Percentiles rank a stretch among this genome's conserved stretches.
These are phyloP conservation scores for Aspergillus biplanus DNA, from an alignment of 495 filamentous ascomycete genomes.

Conservation along the genomic window DNA sequence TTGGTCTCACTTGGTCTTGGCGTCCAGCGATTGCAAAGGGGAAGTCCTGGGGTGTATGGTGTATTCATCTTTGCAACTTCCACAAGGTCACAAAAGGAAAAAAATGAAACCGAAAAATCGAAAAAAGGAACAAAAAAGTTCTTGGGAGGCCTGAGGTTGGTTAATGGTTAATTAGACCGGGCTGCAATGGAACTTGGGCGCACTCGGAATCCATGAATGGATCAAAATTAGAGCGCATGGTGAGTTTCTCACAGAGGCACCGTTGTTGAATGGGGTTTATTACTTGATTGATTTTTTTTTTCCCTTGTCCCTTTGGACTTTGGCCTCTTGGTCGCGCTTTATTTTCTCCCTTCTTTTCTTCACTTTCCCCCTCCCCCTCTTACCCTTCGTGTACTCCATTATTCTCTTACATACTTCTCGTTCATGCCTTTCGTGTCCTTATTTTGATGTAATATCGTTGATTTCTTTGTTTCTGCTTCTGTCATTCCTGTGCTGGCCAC, in stretches of 20 bases:
- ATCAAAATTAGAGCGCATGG: slow-evolving; percentile 35
- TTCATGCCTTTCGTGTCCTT: slow-evolving; percentile 28
- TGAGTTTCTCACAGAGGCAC: slow-evolving; percentile 26
- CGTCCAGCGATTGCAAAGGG: slow-evolving; percentile 40
- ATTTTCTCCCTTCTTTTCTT: slow-evolving; percentile 15
- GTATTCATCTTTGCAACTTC: slow-evolving; percentile 22
- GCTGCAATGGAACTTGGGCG: slow-evolving; percentile 24
- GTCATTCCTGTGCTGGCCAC: slow-evolving; percentile 34
- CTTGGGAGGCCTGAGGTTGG: slow-evolving; percentile 14
- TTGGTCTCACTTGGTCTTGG: slow-evolving; percentile 37
- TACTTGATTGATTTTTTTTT: slow-evolving; percentile 9
- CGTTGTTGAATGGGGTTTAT: slow-evolving; percentile 25
- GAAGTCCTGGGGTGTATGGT: slow-evolving; percentile 29
- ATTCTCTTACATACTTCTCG: slow-evolving; percentile 24
- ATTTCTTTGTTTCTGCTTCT: slow-evolving; percentile 18
- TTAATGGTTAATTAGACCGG: slow-evolving; percentile 26
- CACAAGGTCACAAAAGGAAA: slow-evolving; percentile 10
- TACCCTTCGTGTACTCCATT: slow-evolving; percentile 31
- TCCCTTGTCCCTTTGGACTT: slow-evolving; percentile 2
- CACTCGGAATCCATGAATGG: slow-evolving; percentile 25
- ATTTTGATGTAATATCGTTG: slow-evolving; percentile 29
- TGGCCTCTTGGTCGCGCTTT: not conserved
- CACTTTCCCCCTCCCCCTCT: slow-evolving; percentile 9
- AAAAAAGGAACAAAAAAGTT: slow-evolving; percentile 6
- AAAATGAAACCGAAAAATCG: slow-evolving; percentile 4